Conservation (phyloP, 1,139 yeast species). For the Saccharomycopsis phalli region DNA sequence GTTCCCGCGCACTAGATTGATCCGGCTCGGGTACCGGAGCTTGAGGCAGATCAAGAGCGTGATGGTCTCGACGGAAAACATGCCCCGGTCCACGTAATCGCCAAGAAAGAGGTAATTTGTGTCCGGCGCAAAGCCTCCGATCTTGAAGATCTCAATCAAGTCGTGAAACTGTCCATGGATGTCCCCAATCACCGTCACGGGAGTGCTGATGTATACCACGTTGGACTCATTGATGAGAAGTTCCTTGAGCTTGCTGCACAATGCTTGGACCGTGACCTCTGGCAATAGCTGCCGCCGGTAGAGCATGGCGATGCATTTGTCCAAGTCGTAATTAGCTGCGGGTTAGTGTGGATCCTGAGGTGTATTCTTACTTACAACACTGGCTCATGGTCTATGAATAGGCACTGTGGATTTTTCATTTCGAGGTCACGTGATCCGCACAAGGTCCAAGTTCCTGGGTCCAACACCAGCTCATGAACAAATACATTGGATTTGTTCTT, state of each 20-base stretch:
- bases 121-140: slow-evolving; percentile 89
- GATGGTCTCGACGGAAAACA: slow-evolving; percentile 87
- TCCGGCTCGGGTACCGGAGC: slow-evolving; percentile 75
- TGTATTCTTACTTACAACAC: not conserved
- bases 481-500: too few relatives aligned
- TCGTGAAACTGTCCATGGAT: slow-evolving; percentile 98
- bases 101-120: slow-evolving; percentile 90
- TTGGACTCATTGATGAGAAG: slow-evolving; percentile 71
- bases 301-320: slow-evolving; percentile 57
- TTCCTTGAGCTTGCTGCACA: slow-evolving; percentile 66
- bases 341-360: not conserved
- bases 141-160: slow-evolving; percentile 78
- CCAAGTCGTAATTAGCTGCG: slow-evolving; percentile 36
- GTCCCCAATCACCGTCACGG: slow-evolving; percentile 97
- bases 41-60: slow-evolving; percentile 75
- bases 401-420: too few relatives aligned
- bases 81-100: slow-evolving; percentile 86
- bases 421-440: too few relatives aligned
- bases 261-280: slow-evolving; percentile 54
- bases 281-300: slow-evolving; percentile 58
- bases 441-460: too few relatives aligned
- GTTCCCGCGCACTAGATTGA: slow-evolving; percentile 80
- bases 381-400: too few relatives aligned
- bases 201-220: slow-evolving; percentile 74
- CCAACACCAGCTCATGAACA: too few relatives aligned